phyloP scores from a whole-genome alignment of 106 monocot genomes.

The Dioscorea zingiberensis region DNA sequence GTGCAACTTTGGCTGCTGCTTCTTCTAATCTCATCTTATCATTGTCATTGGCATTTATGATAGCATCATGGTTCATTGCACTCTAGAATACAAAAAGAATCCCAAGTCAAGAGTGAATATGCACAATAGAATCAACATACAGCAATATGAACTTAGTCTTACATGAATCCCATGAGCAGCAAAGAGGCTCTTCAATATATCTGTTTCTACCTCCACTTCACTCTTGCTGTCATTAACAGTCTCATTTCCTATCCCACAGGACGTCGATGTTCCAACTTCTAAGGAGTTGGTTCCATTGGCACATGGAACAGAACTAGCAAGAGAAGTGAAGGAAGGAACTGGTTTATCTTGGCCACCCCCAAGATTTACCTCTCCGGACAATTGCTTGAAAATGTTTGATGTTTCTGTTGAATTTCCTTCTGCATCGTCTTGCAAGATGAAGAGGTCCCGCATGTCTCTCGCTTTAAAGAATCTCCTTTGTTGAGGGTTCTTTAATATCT shows the following conservation, averaged over 20 bases:
- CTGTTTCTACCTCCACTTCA: constrained; percentile 40
- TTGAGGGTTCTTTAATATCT: constrained; percentile 85
- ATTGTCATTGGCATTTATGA: constrained; percentile 79
- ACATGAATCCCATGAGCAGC: constrained; percentile 87
- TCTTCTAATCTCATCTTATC: constrained; percentile 66
- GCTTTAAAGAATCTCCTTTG: constrained; percentile 93
- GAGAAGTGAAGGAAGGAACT: constrained; percentile 1
- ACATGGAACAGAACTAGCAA: not conserved
- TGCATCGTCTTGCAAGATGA: constrained; percentile 71
- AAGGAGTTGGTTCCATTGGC: not conserved
- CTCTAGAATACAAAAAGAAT: constrained; percentile 41
- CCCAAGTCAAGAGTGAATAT: not conserved
- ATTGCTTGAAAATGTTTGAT: constrained; percentile 80
- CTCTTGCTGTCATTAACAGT: constrained; percentile 7
- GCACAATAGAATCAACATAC: too few species aligned
- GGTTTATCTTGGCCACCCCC: constrained; percentile 19
- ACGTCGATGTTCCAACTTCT: constrained; percentile 5
- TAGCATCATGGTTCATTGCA: constrained; percentile 89
- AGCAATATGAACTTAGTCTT: constrained; percentile 6
- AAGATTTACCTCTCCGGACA: constrained; percentile 55
- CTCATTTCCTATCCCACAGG: constrained; percentile 21
- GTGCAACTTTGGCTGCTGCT: constrained; percentile 80
- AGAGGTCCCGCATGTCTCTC: constrained; percentile 86
- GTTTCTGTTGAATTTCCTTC: constrained; percentile 59
- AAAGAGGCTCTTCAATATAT: constrained; percentile 68